Base-by-base conservation (phyloP, 129 eudicot genomes). In the Logfia minima region DNA sequence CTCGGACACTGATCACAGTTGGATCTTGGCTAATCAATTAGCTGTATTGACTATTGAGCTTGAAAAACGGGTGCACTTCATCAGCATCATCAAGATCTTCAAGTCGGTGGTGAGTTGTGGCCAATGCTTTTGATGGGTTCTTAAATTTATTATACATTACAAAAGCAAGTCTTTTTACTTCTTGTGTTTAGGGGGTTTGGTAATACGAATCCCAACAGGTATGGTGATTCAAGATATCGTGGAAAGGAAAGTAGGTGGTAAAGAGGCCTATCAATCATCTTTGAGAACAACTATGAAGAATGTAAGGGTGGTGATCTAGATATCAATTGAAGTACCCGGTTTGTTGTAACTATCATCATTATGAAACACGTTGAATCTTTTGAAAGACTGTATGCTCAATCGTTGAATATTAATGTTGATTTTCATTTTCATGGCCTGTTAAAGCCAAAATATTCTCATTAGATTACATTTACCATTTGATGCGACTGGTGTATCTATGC, bases 1-100 rank as follows among this genome's bases (percentile, higher is more conserved):
- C 21, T 16, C 85, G 21, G 78, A 75, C 70, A 66, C 64, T 2
- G 86, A 77, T 76, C 35, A 75, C 13, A 75, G 39, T 8, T 69
- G 80, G 77, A 67, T 70, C 10, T 51, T 85, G 71, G 77, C 72
- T 18, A 79, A 79, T 16, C 77, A 65, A 66, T 55, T 87, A 23
- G 79, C 83, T 53, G 70, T 64, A 66, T 43, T 85, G 48, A 80
- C 66, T 64, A 66, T 43, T 85, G 48, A 80, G 67, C 48, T 76
- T 82, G 37, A 65, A 32, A 35, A 77, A 60, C 34, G 71, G 77
- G 28, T 70, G 28, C 22, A 53, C 75, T 13, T 34, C 83, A 31
- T 43, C 83, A 18, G 29, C 55, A 10, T 72, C 79, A 39, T 55
- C 75, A 43, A 21, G 70, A 45, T 17, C 69, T 66, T 69, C 80